These are phyloP conservation scores for Diaporthe australafricana DNA, from an alignment of 2,329 filamentous ascomycete genomes.

Conservation along the genomic window DNA sequence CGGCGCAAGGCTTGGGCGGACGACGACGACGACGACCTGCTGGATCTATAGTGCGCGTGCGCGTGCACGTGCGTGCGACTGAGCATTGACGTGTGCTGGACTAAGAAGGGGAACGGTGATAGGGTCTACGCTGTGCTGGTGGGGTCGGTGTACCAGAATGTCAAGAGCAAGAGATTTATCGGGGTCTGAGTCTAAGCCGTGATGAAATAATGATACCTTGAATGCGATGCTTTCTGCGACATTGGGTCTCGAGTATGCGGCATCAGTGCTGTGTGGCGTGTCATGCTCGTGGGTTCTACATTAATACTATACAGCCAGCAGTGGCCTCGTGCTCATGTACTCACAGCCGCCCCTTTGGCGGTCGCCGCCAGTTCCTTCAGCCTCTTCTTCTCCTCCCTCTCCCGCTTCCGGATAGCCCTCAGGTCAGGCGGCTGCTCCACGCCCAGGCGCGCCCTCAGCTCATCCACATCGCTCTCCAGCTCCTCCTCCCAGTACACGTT, in stretches of 20 bases:
- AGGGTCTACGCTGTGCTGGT: background rate
- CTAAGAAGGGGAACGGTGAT: background rate
- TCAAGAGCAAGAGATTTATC: background rate
- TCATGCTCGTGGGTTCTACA: conserved; percentile 10
- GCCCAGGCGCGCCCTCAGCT: conserved; percentile 78
- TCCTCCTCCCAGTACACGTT: conserved; percentile 99
- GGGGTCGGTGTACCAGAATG: background rate
- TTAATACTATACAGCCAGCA: background rate
- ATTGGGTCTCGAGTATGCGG: background rate
- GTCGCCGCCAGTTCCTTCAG: conserved; percentile 59
- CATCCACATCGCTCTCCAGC: conserved; percentile 84
- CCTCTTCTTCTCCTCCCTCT: conserved; percentile 75
- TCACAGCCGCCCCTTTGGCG: background rate
- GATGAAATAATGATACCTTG: conserved; percentile 38
- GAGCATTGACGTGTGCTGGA: no score
- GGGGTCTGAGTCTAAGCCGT: conserved; percentile 1
- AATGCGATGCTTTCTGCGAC: conserved; percentile 30
- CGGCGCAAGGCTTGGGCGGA: conserved; percentile 87
- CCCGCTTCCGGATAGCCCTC: conserved; percentile 77
- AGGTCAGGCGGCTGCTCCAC: conserved; percentile 92
- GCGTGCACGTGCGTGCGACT: no score
- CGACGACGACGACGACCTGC: conserved; percentile 83
- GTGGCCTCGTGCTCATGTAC: background rate
- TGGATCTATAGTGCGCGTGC: conserved; percentile 64
- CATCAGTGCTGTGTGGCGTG: background rate